These are phyloP conservation scores for Entomortierella beljakovae DNA, from an alignment of 192 early-diverging fungal species.

Conservation along the genomic window DNA sequence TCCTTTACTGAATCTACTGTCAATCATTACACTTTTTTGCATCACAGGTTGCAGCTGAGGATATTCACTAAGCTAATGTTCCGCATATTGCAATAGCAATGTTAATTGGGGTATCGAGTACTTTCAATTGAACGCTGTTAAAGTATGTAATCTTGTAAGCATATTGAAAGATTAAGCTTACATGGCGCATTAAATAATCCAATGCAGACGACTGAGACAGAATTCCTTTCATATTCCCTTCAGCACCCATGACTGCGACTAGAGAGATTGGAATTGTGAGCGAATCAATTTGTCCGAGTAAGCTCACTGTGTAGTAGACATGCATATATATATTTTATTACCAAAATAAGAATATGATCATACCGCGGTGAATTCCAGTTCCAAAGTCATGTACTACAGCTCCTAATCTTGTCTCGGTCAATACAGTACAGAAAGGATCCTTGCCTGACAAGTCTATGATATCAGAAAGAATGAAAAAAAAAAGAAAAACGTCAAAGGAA, in stretches of 20 bases:
- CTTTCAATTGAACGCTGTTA: not conserved
- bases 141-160: not conserved
- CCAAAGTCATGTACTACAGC: slow-evolving; percentile 81
- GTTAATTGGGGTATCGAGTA: not conserved
- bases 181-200: slow-evolving; percentile 75
- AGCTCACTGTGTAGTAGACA: not conserved
- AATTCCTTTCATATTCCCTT: slow-evolving; percentile 76
- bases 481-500: slow-evolving; percentile 1
- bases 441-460: slow-evolving; percentile 76
- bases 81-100: not conserved
- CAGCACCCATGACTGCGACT: slow-evolving; percentile 78
- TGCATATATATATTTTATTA: not conserved
- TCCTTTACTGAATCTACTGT: too few relatives aligned
- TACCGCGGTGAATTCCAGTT: slow-evolving; percentile 80
- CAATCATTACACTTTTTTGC: slow-evolving; percentile 52
- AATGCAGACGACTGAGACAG: slow-evolving; percentile 81
- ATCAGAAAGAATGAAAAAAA: not conserved
- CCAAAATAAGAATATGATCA: not conserved
- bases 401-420: slow-evolving; percentile 78
- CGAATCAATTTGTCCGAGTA: not conserved
- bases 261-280: slow-evolving; percentile 1
- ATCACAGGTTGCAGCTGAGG: slow-evolving; percentile 45
- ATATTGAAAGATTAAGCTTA: slow-evolving; percentile 11
- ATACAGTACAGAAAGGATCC: slow-evolving; percentile 86
- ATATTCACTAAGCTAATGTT: slow-evolving; percentile 36